phyloP scores from a whole-genome alignment of 257 asterid species.

The Solanum virginianum region DNA sequence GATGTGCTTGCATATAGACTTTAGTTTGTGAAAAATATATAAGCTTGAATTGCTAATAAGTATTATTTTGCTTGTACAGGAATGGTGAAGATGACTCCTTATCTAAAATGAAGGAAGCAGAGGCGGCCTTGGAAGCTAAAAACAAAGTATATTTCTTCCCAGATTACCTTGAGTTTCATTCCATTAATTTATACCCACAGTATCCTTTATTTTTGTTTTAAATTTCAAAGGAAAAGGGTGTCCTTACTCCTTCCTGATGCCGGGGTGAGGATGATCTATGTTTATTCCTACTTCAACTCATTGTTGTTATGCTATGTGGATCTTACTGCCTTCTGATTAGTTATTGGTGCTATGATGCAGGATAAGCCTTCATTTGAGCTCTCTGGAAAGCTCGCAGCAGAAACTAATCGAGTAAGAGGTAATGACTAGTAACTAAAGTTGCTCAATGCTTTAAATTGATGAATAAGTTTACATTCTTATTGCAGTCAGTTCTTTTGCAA shows the following conservation, averaged over 20 bases:
- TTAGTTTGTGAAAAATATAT: neutral
- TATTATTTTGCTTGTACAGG: slow-evolving; percentile 30
- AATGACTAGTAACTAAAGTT: neutral
- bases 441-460: neutral
- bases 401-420: slow-evolving; percentile 93
- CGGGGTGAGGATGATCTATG: neutral
- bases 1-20: neutral
- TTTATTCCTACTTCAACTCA: neutral
- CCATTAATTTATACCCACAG: neutral
- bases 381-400: slow-evolving; percentile 98
- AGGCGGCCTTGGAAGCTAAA: slow-evolving; percentile 54
- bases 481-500: neutral
- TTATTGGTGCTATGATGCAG: slow-evolving; percentile 28
- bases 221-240: neutral
- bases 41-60: neutral
- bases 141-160: neutral
- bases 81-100: slow-evolving; percentile 54
- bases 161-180: neutral
- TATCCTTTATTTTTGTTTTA: slow-evolving; percentile 1
- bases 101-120: slow-evolving; percentile 78
- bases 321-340: neutral
- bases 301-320: neutral
- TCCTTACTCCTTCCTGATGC: neutral
- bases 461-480: neutral
- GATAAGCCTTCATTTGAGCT: slow-evolving; percentile 95